A percentile compares a stretch with the other conserved stretches of the same genome.
phyloP scores from a whole-genome alignment of 257 asterid genomes.

The Lycium barbarum region DNA sequence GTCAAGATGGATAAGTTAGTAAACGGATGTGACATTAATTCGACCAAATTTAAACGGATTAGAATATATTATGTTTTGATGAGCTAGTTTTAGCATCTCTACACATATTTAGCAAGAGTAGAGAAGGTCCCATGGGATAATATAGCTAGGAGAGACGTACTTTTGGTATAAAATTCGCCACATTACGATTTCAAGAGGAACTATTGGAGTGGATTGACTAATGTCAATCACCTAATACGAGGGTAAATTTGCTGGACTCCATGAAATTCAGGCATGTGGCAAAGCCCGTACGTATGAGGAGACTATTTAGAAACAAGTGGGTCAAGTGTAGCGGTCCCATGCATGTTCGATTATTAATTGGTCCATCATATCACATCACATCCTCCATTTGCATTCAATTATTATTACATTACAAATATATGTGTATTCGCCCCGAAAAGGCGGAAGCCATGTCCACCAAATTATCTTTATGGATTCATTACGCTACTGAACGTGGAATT shows the following conservation, averaged over 20 bases:
- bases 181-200: neutral
- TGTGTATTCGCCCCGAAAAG: neutral
- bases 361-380: slow-evolving; percentile 18
- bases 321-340: slow-evolving; percentile 14
- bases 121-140: too few species aligned
- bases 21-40: too few species aligned
- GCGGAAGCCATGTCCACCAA: neutral
- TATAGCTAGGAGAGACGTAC: too few species aligned
- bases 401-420: neutral
- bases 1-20: too few species aligned
- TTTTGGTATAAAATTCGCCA: too few species aligned
- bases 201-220: neutral
- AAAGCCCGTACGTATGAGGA: neutral
- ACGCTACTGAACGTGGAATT: neutral
- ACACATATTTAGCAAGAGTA: too few species aligned
- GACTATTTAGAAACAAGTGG: neutral
- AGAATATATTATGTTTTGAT: too few species aligned
- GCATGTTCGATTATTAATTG: slow-evolving; percentile 21
- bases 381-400: slow-evolving; percentile 7
- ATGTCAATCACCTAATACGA: neutral
- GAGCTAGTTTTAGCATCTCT: too few species aligned
- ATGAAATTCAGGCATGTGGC: neutral
- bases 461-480: neutral
- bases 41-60: too few species aligned
- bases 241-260: neutral